phyloP scores from a whole-genome alignment of 305 asterid species.

The Fraxinus albicans region DNA sequence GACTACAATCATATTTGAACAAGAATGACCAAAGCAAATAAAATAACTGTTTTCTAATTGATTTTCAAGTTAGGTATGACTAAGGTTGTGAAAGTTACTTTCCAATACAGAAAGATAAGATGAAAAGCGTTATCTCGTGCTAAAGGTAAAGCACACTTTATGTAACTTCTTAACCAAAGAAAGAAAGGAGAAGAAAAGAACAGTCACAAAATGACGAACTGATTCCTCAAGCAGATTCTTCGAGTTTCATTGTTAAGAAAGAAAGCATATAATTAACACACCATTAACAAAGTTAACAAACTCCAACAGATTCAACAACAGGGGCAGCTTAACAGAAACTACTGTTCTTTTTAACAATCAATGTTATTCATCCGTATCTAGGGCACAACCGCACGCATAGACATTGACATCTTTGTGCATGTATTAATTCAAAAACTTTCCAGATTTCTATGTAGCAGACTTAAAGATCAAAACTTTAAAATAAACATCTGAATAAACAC shows the following conservation, averaged over 20 bases:
- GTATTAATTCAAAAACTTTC: neutral
- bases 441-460: neutral
- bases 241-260: neutral
- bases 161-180: neutral
- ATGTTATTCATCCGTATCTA: neutral
- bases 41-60: neutral
- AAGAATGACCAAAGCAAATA: neutral
- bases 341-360: neutral
- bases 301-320: neutral
- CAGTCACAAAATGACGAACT: neutral
- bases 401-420: neutral
- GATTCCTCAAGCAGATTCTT: neutral
- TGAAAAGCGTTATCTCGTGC: neutral
- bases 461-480: neutral
- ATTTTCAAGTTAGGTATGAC: neutral
- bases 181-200: neutral
- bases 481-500: neutral
- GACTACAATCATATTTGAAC: neutral
- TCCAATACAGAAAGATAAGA: neutral
- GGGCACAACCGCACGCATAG: neutral
- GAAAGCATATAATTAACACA: neutral
- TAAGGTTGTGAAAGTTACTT: neutral
- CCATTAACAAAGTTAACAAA: neutral
- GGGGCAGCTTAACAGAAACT: neutral
- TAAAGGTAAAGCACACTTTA: neutral